Conservation (phyloP, 257 asterid genomes). For the Craterostigma plantagineum region DNA sequence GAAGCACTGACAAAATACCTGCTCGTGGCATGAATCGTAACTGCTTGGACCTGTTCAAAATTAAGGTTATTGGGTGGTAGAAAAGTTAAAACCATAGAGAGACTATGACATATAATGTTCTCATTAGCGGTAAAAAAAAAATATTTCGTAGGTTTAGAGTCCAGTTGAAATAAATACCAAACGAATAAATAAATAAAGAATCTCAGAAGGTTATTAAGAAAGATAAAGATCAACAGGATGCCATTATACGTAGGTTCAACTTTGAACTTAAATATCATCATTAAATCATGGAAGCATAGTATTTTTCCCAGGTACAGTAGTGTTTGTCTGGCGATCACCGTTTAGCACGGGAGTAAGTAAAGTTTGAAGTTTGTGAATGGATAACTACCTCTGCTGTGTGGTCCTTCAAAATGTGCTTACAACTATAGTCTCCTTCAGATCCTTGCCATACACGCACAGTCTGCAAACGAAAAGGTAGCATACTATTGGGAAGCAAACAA, state of each 20-base stretch:
- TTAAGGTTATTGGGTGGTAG: not conserved
- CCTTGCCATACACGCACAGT: conserved; percentile 93
- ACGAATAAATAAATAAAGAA: too few relatives aligned
- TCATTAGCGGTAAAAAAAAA: too few relatives aligned
- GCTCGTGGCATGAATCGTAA: conserved; percentile 87
- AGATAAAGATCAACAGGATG: too few relatives aligned
- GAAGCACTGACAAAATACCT: conserved; percentile 87
- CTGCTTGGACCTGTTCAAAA: conserved; percentile 77
- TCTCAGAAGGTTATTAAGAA: too few relatives aligned
- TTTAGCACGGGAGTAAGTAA: not conserved
- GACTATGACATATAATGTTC: too few relatives aligned
- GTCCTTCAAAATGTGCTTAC: conserved; percentile 68
- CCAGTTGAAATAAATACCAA: too few relatives aligned
- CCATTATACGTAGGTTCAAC: too few relatives aligned
- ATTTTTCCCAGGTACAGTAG: too few relatives aligned
- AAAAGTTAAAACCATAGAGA: not conserved
- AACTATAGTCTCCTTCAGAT: conserved; percentile 49
- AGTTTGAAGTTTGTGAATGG: not conserved
- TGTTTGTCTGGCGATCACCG: too few relatives aligned
- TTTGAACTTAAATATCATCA: too few relatives aligned
- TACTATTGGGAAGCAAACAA: conserved; percentile 1
- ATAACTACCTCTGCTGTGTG: conserved; percentile 73
- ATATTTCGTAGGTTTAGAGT: too few relatives aligned
- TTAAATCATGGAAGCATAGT: too few relatives aligned
- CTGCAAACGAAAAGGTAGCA: conserved; percentile 28